Conservation (phyloP, 202 grass and related monocot species). For the Zoysia matrella region DNA sequence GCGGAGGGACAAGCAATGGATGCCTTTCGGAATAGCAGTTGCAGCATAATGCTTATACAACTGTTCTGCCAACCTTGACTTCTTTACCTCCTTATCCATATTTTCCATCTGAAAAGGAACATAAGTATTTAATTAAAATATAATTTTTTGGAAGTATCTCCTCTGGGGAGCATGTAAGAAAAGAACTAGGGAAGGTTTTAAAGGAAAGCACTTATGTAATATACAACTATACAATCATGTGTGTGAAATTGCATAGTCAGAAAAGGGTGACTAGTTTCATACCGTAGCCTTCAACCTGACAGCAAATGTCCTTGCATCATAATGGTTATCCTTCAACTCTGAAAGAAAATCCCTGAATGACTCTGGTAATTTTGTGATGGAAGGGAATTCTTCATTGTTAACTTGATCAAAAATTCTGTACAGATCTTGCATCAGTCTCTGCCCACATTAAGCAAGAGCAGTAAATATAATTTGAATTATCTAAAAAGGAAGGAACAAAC, state of each 20-base stretch:
- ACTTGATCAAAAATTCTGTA: constrained; percentile 89
- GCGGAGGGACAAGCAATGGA: constrained; percentile 93
- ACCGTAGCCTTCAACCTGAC: constrained; percentile 87
- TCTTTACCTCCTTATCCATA: constrained; percentile 90
- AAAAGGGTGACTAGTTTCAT: constrained; percentile 44
- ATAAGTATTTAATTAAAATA: constrained; percentile 22
- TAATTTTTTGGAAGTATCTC: neutral
- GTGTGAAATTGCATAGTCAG: neutral
- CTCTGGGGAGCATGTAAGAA: neutral
- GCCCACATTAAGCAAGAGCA: constrained; percentile 48
- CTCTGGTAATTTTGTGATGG: constrained; percentile 67
- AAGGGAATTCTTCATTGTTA: constrained; percentile 67
- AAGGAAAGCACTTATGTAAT: neutral
- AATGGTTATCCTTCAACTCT: constrained; percentile 86
- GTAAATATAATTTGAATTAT: constrained; percentile 34
- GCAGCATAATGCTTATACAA: constrained; percentile 92
- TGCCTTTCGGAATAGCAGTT: constrained; percentile 93
- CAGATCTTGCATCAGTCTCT: constrained; percentile 93
- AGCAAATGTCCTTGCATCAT: constrained; percentile 87
- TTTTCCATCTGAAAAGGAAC: constrained; percentile 81
- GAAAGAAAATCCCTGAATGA: constrained; percentile 93
- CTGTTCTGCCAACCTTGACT: constrained; percentile 83
- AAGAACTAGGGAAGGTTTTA: neutral
- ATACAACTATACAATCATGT: neutral
- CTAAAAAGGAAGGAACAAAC: constrained; percentile 20